Evolutionary conservation across 2,329 filamentous ascomycete genomes (phyloP).

Genomic region (Didymella sp.): DNA sequence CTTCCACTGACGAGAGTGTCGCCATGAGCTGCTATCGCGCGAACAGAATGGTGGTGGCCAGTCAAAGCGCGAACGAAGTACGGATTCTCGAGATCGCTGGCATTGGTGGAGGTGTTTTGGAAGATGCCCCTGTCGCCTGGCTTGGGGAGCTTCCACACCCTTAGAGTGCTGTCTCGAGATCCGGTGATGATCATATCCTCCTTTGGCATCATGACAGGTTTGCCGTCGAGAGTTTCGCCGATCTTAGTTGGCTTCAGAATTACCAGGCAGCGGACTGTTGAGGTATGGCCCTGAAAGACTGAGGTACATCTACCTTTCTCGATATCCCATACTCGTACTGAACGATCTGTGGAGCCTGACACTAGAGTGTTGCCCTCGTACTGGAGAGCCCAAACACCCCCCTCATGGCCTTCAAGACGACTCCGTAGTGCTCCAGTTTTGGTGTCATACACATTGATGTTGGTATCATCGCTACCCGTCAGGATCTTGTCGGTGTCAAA

Average conservation of each 20-base stretch:
- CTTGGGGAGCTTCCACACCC: conserved; percentile 92
- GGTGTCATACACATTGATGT: conserved; percentile 98
- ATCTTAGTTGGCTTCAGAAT: conserved; percentile 88
- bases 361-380: conserved; percentile 95
- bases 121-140: conserved; percentile 78
- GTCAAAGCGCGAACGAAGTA: conserved; percentile 89
- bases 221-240: conserved; percentile 73
- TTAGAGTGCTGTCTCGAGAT: conserved; percentile 89
- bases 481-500: conserved; percentile 98
- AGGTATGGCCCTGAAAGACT: conserved; percentile 96
- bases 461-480: conserved; percentile 94
- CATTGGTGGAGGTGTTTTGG: conserved; percentile 77
- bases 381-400: conserved; percentile 95
- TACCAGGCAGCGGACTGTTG: conserved; percentile 92
- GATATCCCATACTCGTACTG: conserved; percentile 99
- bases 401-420: conserved; percentile 90
- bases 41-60: conserved; percentile 91
- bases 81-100: conserved; percentile 80
- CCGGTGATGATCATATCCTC: conserved; percentile 97
- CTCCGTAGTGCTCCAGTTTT: conserved; percentile 86
- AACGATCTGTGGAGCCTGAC: conserved; percentile 93
- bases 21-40: conserved; percentile 91
- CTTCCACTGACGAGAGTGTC: conserved; percentile 97
- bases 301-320: conserved; percentile 91
- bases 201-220: conserved; percentile 85